These are phyloP conservation scores for Colletotrichum phormii DNA, from an alignment of 2,329 filamentous ascomycete species.

Conservation along the genomic window DNA sequence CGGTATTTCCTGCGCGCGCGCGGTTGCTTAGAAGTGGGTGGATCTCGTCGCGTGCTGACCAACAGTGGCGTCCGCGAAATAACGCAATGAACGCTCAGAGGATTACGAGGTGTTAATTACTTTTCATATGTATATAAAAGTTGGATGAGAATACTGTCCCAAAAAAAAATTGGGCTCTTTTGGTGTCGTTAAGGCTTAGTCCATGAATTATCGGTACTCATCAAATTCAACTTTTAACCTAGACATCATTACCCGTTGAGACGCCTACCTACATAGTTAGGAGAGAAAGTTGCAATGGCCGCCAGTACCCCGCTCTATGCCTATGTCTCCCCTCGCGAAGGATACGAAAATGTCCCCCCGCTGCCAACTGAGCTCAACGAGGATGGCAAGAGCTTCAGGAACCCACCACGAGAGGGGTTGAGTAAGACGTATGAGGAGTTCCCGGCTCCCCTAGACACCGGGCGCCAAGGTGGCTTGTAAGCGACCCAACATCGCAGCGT, in stretches of 20 bases:
- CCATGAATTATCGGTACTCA: neutral
- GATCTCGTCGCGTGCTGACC: neutral
- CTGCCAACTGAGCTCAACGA: conserved; percentile 69
- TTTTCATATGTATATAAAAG: neutral
- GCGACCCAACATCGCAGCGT: conserved; percentile 41
- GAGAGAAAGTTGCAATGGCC: conserved; percentile 11
- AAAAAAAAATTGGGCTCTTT: too few relatives aligned
- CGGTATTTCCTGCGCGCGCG: conserved; percentile 13
- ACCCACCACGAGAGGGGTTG: conserved; percentile 68
- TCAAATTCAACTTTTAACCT: neutral
- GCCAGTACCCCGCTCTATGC: conserved; percentile 53
- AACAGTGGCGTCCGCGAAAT: neutral
- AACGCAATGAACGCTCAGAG: neutral
- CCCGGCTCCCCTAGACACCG: conserved; percentile 74
- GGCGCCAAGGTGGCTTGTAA: conserved; percentile 77
- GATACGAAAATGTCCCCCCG: conserved; percentile 67
- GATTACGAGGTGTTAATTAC: neutral
- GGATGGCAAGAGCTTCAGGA: conserved; percentile 83
- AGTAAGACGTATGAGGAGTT: conserved; percentile 81
- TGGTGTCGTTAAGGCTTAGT: neutral
- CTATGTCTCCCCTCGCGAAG: conserved; percentile 68
- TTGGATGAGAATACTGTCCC: neutral
- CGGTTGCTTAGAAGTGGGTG: conserved; percentile 31
- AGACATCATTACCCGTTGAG: neutral
- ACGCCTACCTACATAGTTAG: too few relatives aligned